Percentiles rank a stretch among this genome's conserved stretches.
Evolutionary conservation across 2,329 filamentous ascomycete species (phyloP).

Genomic region (Aspergillus puulaauensis): DNA sequence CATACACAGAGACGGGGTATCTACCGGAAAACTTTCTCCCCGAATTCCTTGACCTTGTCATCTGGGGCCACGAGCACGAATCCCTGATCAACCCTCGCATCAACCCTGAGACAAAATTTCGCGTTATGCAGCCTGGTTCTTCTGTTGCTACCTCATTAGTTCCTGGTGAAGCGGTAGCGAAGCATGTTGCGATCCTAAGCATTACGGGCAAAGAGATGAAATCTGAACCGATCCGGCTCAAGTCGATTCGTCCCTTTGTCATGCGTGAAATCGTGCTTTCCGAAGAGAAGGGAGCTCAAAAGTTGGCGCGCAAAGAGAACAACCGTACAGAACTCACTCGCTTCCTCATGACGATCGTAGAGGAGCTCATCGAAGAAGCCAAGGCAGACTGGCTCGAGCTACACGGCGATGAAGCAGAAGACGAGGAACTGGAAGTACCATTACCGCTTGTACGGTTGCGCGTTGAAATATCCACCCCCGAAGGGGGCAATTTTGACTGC

Average conservation of each 20-base stretch:
- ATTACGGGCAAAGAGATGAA: slow-evolving; percentile 81
- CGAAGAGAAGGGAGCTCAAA: slow-evolving; percentile 73
- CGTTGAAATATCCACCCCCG: slow-evolving; percentile 83
- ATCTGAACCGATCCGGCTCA: slow-evolving; percentile 77
- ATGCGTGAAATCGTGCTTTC: slow-evolving; percentile 78
- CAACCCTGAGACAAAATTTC: slow-evolving; percentile 86
- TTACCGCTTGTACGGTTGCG: slow-evolving; percentile 84
- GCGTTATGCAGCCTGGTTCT: slow-evolving; percentile 96
- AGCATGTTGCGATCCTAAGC: slow-evolving; percentile 84
- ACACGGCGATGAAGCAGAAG: slow-evolving; percentile 64
- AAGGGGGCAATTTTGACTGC: slow-evolving; percentile 81
- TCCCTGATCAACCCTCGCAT: slow-evolving; percentile 81
- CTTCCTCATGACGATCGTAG: slow-evolving; percentile 73
- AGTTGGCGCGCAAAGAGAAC: slow-evolving; percentile 75
- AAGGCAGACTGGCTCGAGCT: slow-evolving; percentile 75
- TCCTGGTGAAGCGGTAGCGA: slow-evolving; percentile 83
- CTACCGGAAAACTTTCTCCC: slow-evolving; percentile 91
- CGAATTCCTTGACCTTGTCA: slow-evolving; percentile 82
- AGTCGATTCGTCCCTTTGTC: slow-evolving; percentile 86
- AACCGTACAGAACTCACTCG: slow-evolving; percentile 79
- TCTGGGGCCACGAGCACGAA: slow-evolving; percentile 98
- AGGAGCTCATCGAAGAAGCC: slow-evolving; percentile 84
- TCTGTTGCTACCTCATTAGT: slow-evolving; percentile 92
- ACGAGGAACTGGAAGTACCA: slow-evolving; percentile 63
- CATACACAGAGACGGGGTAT: slow-evolving; percentile 89